Conservation (phyloP, 768 basidiomycete species). For the Boletus vinaceobasis region DNA sequence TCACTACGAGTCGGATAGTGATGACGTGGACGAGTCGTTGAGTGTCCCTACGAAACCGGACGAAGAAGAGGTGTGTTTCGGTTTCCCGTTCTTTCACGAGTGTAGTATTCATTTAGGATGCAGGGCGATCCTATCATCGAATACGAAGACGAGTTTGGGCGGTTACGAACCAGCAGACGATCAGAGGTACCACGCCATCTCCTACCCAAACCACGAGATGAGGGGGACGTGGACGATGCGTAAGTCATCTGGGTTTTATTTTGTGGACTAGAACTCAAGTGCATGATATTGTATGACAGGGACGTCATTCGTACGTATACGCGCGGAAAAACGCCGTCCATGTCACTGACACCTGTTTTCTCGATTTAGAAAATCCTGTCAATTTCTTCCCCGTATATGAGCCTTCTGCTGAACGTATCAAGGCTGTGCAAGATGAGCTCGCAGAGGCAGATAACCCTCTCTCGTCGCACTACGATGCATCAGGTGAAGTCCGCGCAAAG, state of each 20-base stretch:
- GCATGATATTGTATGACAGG: constrained; percentile 32
- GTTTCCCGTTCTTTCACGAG: neutral
- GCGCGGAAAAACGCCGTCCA: neutral
- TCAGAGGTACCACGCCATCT: constrained; percentile 78
- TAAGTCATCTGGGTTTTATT: constrained; percentile 29
- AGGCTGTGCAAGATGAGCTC: constrained; percentile 66
- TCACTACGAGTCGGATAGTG: constrained; percentile 63
- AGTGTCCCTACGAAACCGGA: constrained; percentile 48
- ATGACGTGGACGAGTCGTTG: constrained; percentile 77
- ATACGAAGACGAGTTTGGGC: constrained; percentile 85
- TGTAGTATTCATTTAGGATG: neutral
- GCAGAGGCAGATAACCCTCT: constrained; percentile 70
- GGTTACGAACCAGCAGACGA: constrained; percentile 60
- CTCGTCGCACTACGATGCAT: constrained; percentile 76
- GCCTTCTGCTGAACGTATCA: constrained; percentile 75
- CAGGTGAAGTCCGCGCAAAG: constrained; percentile 77
- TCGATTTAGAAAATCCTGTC: constrained; percentile 66
- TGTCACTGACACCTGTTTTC: constrained; percentile 4
- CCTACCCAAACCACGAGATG: constrained; percentile 42
- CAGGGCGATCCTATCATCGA: constrained; percentile 79
- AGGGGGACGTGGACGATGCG: constrained; percentile 50
- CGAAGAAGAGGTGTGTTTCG: constrained; percentile 36
- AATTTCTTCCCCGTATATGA: constrained; percentile 87
- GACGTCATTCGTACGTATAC: constrained; percentile 53
- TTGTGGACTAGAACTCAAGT: neutral